A percentile compares a stretch with the other conserved stretches of the same genome.
phyloP scores from a whole-genome alignment of 306 rosid species.

The Arachis stenosperma region DNA sequence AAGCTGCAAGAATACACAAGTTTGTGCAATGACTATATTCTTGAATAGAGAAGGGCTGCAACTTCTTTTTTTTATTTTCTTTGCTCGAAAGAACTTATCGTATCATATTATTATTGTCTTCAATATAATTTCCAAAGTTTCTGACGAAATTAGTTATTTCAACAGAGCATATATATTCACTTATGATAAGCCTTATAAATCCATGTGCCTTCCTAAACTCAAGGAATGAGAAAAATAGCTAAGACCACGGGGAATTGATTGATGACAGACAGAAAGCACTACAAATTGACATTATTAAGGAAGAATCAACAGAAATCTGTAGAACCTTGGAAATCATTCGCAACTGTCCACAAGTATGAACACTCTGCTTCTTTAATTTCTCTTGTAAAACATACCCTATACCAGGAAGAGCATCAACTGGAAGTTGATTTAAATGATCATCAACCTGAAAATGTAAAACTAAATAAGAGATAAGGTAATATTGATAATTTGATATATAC shows the following conservation, averaged over 20 bases:
- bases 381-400: constrained; percentile 78
- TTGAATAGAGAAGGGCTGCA: constrained; percentile 22
- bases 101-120: constrained; percentile 9
- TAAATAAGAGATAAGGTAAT: constrained; percentile 23
- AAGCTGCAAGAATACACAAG: constrained; percentile 24
- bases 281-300: constrained; percentile 20
- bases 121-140: constrained; percentile 10
- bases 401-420: constrained; percentile 87
- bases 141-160: constrained; percentile 2
- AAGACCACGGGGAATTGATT: constrained; percentile 6
- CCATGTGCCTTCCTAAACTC: constrained; percentile 13
- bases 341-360: constrained; percentile 77
- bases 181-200: neutral
- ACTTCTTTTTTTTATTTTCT: constrained; percentile 5
- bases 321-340: constrained; percentile 73
- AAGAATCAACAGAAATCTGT: constrained; percentile 22
- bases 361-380: constrained; percentile 71
- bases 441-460: constrained; percentile 62
- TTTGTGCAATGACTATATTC: constrained; percentile 21
- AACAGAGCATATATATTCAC: constrained; percentile 1
- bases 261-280: constrained; percentile 32
- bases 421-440: constrained; percentile 70
- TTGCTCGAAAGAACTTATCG: constrained; percentile 4
- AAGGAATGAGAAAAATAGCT: constrained; percentile 22
- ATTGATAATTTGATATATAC: constrained; percentile 38